phyloP scores from a whole-genome alignment of 139 green algal genomes.

The Chlorella sp. region DNA sequence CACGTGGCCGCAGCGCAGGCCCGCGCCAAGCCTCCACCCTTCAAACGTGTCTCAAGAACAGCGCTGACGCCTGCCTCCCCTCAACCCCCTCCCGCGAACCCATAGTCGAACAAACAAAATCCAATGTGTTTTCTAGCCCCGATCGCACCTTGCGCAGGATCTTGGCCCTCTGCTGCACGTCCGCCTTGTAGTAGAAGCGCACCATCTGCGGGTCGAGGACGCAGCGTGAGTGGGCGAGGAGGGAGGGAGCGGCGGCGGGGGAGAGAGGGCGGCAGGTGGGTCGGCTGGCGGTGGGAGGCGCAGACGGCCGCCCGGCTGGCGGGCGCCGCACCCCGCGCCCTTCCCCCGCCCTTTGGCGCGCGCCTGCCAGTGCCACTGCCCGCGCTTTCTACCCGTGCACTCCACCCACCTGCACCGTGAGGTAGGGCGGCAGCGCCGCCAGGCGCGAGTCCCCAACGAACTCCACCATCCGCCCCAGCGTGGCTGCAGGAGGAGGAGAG shows the following conservation, averaged over 20 bases:
- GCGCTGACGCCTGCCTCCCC: no score
- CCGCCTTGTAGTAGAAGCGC: constrained; percentile 93
- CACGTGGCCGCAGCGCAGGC: no score
- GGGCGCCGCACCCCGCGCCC: not conserved
- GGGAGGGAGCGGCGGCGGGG: not conserved
- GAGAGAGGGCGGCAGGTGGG: not conserved
- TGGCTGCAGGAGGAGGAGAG: not conserved
- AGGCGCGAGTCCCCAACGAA: constrained; percentile 78
- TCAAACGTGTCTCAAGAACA: no score
- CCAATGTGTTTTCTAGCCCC: no score
- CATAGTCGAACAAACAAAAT: no score
- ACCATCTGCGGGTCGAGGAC: constrained; percentile 65
- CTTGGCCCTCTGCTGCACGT: constrained; percentile 95
- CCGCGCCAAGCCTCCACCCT: no score
- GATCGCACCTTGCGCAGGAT: constrained; percentile 87
- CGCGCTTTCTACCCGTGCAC: not conserved
- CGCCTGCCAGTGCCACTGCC: not conserved
- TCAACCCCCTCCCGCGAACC: no score
- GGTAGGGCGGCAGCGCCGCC: constrained; percentile 73
- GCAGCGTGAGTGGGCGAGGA: not conserved
- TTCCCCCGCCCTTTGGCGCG: not conserved
- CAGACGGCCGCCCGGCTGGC: not conserved
- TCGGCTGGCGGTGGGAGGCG: not conserved
- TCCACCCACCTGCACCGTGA: constrained; percentile 82
- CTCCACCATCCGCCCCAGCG: constrained; percentile 57